Base-by-base conservation (phyloP, 148 eudicot species). In the Cornus suecica region DNA sequence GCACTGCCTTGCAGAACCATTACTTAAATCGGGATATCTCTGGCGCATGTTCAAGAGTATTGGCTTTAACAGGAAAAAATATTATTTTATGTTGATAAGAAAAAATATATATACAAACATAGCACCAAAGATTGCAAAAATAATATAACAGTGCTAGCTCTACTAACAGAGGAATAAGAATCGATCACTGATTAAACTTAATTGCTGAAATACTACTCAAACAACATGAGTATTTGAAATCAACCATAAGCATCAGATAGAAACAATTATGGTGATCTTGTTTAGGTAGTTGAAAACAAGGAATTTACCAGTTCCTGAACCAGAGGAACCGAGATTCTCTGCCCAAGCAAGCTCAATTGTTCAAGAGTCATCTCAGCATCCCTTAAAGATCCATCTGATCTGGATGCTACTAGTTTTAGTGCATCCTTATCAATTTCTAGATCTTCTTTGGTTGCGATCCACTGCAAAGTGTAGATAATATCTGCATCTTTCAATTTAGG, bases 351-450 rank as follows among this genome's bases (percentile, higher is more conserved):
- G 83, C 97, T 95, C 84, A 95, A 83, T 69, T 95, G 99, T 82
- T 95, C 99, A 71, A 95, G 89, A 51, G 97, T 95, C 97, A 95
- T 95, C 87, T 95, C 93, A 65, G 97, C 99, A 74, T 95, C 99
- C 78, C 99, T 88, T 79, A 95, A 79, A 45, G 99, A 92, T 69
- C 99, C 99, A 84, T 93, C 97, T 64, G 99, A 92, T 72, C 97
- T 83, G 22, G 97, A 91, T 37, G 99, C 94, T 77, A 95, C 88
- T 74, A 95, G 97, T 89, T 90, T 93, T 8, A 95, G 66, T 10
- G 99, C 99, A 74, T 90, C 97, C 76, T 80, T 86, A 69, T 92
- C 97, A 32, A 95, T 91, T 71, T 91, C 91, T 30, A 93, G 76
- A 72, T 89, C 88, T 86, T 95, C 99, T 85, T 93, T 95, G 26